These are phyloP conservation scores for Trichomonascus vanleenenianus DNA, from an alignment of 805 yeast species.

Conservation along the genomic window DNA sequence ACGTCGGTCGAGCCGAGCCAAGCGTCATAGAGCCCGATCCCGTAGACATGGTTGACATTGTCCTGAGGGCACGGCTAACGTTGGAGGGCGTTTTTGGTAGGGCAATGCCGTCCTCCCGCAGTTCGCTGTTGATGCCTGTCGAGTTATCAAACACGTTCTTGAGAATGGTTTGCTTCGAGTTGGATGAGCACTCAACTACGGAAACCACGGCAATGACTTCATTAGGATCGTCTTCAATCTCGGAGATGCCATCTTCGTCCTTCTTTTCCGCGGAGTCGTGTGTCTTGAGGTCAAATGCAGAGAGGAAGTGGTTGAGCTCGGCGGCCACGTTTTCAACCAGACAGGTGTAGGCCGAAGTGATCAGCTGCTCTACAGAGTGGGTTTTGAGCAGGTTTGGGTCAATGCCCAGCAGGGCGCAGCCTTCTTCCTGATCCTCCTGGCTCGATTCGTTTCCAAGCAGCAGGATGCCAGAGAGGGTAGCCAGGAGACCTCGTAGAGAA, in stretches of 20 bases:
- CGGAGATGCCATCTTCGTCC: conserved; percentile 10
- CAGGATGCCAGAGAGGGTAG: conserved; percentile 32
- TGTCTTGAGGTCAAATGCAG: conserved; percentile 21
- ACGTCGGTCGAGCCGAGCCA: conserved; percentile 1
- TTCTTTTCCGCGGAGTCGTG: background rate
- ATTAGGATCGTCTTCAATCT: conserved; percentile 20
- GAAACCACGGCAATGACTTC: conserved; percentile 31
- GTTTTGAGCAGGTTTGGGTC: conserved; percentile 23
- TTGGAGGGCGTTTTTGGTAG: conserved; percentile 18
- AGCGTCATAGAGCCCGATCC: background rate
- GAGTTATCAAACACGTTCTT: conserved; percentile 30
- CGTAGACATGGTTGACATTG: background rate
- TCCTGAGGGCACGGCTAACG: conserved; percentile 12
- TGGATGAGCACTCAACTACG: conserved; percentile 27
- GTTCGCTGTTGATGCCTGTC: conserved; percentile 31
- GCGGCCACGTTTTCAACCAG: conserved; percentile 28
- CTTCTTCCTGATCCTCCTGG: conserved; percentile 31
- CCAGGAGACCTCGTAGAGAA: conserved; percentile 26
- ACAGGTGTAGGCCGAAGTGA: conserved; percentile 28
- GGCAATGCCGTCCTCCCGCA: conserved; percentile 30
- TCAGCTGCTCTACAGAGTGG: conserved; percentile 25
- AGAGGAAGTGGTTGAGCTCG: conserved; percentile 28
- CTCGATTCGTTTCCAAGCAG: conserved; percentile 28
- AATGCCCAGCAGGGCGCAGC: conserved; percentile 34
- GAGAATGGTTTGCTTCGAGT: conserved; percentile 20